A percentile compares a stretch with the other conserved stretches of the same genome.
Evolutionary conservation across 768 basidiomycete genomes (phyloP).

Genomic region (Termitomyces sp.): DNA sequence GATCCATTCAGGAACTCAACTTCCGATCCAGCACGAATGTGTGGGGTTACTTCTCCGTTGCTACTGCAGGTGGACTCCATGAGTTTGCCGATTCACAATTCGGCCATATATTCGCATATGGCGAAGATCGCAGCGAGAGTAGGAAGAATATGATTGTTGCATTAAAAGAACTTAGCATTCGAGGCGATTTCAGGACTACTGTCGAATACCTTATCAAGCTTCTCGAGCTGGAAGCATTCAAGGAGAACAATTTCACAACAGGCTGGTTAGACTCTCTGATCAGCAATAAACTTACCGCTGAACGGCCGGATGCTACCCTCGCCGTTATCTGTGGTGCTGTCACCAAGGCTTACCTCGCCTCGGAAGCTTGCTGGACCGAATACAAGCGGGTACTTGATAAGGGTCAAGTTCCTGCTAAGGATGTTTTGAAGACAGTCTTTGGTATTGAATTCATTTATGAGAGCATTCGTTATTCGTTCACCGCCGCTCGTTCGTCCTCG

Average conservation of each 20-base stretch:
- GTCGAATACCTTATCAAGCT: conserved; percentile 99
- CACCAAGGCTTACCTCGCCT: conserved; percentile 88
- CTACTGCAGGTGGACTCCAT: conserved; percentile 91
- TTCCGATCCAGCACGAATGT: conserved; percentile 99
- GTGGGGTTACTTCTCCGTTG: conserved; percentile 99
- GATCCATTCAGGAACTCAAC: conserved; percentile 95
- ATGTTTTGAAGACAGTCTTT: conserved; percentile 95
- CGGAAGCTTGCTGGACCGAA: conserved; percentile 84
- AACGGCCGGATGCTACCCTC: conserved; percentile 87
- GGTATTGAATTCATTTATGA: conserved; percentile 98
- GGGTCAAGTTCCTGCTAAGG: conserved; percentile 93
- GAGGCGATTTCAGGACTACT: conserved; percentile 97
- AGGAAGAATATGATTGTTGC: conserved; percentile 99
- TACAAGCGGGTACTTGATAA: conserved; percentile 97
- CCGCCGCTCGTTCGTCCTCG: conserved; percentile 83
- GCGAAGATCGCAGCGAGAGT: conserved; percentile 90
- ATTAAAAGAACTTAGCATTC: conserved; percentile 95
- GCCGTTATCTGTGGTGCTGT: conserved; percentile 97
- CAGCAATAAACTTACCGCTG: conserved; percentile 94
- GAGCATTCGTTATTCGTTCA: conserved; percentile 91
- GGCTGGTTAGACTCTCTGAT: conserved; percentile 98
- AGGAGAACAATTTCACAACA: conserved; percentile 96
- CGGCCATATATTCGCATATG: conserved; percentile 98
- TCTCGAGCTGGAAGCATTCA: conserved; percentile 91
- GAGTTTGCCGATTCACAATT: conserved; percentile 99